phyloP scores from a whole-genome alignment of 805 yeast species.

The Pichia membranifaciens region DNA sequence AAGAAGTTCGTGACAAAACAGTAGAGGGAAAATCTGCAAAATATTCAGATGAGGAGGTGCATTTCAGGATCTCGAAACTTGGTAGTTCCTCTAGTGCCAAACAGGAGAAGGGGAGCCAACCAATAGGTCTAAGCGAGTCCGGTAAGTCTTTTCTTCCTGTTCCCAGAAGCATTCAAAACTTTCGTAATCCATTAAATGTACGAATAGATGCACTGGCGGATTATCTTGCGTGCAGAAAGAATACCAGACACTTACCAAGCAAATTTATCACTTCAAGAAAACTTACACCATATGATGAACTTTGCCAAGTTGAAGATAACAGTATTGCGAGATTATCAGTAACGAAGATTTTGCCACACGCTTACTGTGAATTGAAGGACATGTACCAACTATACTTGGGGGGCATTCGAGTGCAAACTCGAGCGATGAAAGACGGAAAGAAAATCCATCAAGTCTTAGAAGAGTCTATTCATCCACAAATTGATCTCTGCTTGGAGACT shows the following conservation, averaged over 20 bases:
- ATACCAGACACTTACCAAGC: slow-evolving; percentile 4
- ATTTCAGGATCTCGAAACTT: no score
- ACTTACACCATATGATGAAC: slow-evolving; percentile 12
- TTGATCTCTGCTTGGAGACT: slow-evolving; percentile 12
- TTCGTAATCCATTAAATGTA: no score
- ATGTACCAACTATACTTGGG: slow-evolving; percentile 47
- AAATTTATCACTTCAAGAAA: slow-evolving; percentile 1
- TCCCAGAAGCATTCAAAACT: no score
- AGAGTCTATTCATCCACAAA: slow-evolving; percentile 36
- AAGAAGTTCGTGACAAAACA: no score
- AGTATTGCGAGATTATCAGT: slow-evolving; percentile 42
- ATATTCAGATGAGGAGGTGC: no score
- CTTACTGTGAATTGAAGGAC: slow-evolving; percentile 65
- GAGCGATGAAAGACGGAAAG: slow-evolving; percentile 43
- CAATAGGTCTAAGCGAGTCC: no score
- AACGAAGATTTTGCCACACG: slow-evolving; percentile 49
- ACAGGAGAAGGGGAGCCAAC: no score
- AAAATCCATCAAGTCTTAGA: slow-evolving; percentile 46
- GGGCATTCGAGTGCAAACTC: slow-evolving; percentile 25
- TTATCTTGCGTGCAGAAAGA: background rate
- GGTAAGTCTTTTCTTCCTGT: no score
- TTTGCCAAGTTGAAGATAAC: background rate
- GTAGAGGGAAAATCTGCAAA: no score
- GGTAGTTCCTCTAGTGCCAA: no score
- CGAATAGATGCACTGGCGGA: background rate